Evolutionary conservation across 1,284 basidiomycete species (phyloP), one percentile per base, ranked within the genome.

Genomic region (Puccinia coronata): DNA sequence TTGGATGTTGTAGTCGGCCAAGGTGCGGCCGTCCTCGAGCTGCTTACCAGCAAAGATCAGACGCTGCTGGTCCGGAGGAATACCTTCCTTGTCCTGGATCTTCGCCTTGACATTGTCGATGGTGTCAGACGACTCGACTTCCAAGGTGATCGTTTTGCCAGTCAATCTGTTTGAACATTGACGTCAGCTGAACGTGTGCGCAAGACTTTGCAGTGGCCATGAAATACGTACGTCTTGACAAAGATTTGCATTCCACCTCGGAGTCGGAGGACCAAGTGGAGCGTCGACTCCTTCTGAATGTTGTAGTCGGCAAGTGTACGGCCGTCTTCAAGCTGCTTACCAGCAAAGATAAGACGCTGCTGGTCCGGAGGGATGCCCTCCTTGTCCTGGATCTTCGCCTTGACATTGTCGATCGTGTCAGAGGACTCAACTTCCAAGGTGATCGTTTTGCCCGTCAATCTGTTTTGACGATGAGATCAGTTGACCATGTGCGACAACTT

Each of bases 1-100:
- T 89, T 95, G 96, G 86, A 98, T 98, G 90, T 93, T 94, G 89
- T 96, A 96, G 88, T 96, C 93, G 82, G 86, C 85, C 83, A 84
- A 74, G 72, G 82, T 74, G 5, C 80, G 80, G 4, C 87, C 87
- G 81, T 87, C 87, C 82, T 87, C 87, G 53, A 87, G 85, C 84
- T 88, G 87, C 84, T 88, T 88, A 65, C 87, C 87, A 59, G 87
- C 87, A 80, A 88, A 88, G 83, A 88, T 87, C 65, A 88, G 83
- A 43, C 87, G 87, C 84, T 88, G 87, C 83, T 88, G 87, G 82
- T 87, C 87, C 31, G 87, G 87, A 28, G 94, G 94, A 84, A 95
- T 96, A 84, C 92, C 88, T 86, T 89, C 88, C 87, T 89, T 89
- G 87, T 89, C 88, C 86, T 89, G 89, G 86, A 89, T 89, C 88